These are phyloP conservation scores for Ogataea degrootiae DNA, from an alignment of 805 yeast genomes.

Conservation along the genomic window DNA sequence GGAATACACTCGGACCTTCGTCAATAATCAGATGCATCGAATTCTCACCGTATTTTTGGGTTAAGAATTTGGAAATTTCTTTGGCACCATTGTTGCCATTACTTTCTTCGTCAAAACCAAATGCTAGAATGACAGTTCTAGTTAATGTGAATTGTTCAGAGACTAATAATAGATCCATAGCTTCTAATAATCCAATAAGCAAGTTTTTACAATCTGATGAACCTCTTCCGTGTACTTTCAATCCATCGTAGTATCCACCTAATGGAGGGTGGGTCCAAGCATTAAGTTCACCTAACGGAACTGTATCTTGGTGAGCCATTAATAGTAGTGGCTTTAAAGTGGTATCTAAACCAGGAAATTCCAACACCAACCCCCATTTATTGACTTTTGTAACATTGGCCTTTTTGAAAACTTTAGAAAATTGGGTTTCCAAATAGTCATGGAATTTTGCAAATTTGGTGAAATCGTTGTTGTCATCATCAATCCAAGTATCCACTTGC, in stretches of 20 bases:
- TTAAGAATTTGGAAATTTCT: conserved; percentile 40
- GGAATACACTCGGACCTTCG: conserved; percentile 52
- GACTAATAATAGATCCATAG: conserved; percentile 48
- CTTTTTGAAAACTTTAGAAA: conserved; percentile 46
- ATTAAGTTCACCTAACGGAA: conserved; percentile 62
- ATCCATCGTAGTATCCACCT: conserved; percentile 58
- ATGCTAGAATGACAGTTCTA: conserved; percentile 56
- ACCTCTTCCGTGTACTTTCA: conserved; percentile 68
- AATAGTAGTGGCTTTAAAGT: conserved; percentile 56
- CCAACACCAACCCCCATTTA: conserved; percentile 54
- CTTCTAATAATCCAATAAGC: conserved; percentile 58
- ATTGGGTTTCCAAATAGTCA: conserved; percentile 44
- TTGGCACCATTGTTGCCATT: conserved; percentile 61
- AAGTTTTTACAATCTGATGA: conserved; percentile 66
- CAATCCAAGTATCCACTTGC: conserved; percentile 42
- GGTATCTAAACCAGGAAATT: conserved; percentile 54
- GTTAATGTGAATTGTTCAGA: conserved; percentile 49
- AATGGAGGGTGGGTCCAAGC: conserved; percentile 68
- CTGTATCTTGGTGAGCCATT: conserved; percentile 75
- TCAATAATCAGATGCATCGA: conserved; percentile 58
- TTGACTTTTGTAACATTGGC: conserved; percentile 53
- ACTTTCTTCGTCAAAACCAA: conserved; percentile 77
- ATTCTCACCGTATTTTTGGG: conserved; percentile 50
- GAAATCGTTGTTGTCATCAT: conserved; percentile 43
- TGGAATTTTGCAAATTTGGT: conserved; percentile 44